Conservation (phyloP, 805 yeast genomes). For the Starmerella lactis-condensi region DNA sequence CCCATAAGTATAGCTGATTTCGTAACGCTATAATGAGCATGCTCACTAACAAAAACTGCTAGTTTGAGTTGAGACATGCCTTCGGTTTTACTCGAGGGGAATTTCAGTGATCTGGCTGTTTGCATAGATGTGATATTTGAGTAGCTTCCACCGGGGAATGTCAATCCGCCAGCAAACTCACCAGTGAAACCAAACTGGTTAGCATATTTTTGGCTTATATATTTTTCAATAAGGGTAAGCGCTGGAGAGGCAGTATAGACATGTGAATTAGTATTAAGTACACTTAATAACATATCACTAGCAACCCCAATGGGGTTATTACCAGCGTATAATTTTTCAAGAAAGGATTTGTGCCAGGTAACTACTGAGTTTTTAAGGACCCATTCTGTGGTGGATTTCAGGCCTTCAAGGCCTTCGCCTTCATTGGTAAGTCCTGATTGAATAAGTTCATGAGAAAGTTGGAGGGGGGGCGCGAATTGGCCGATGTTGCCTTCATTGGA, state of each 20-base stretch:
- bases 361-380: conserved; percentile 51
- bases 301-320: conserved; percentile 71
- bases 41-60: conserved; percentile 53
- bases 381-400: conserved; percentile 34
- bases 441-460: conserved; percentile 23
- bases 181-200: conserved; percentile 37
- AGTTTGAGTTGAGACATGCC: conserved; percentile 41
- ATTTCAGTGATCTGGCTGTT: conserved; percentile 47
- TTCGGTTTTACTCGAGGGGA: conserved; percentile 45
- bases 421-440: conserved; percentile 18
- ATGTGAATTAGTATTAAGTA: conserved; percentile 67
- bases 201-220: conserved; percentile 51
- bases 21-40: conserved; percentile 63
- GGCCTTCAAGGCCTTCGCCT: conserved; percentile 28
- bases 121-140: conserved; percentile 65
- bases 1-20: conserved; percentile 67
- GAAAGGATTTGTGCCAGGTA: conserved; percentile 74
- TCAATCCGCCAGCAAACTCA: conserved; percentile 54
- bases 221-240: conserved; percentile 53
- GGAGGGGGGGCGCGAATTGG: conserved; percentile 26
- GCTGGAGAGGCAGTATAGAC: conserved; percentile 73
- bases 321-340: conserved; percentile 72
- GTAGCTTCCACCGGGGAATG: conserved; percentile 78
- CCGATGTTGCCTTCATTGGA: conserved; percentile 34
- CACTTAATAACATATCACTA: conserved; percentile 47